Evolutionary conservation across 2,329 filamentous ascomycete genomes (phyloP).

Genomic region (Fusarium lyarnte): DNA sequence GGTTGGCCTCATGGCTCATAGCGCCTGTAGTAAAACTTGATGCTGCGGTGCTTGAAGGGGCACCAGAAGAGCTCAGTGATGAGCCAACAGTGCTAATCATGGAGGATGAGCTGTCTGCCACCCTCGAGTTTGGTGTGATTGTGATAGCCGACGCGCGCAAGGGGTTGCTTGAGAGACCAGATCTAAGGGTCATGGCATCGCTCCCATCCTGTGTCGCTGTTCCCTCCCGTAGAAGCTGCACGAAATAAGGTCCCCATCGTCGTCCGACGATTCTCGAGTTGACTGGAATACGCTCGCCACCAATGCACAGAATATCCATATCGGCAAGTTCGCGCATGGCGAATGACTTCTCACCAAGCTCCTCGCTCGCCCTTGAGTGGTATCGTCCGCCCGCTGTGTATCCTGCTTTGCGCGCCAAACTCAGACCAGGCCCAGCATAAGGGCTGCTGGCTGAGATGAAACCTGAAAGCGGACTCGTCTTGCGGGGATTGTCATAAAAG

Average conservation of each 20-base stretch:
- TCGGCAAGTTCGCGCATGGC: conserved; percentile 86
- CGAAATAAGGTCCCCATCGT: conserved; percentile 96
- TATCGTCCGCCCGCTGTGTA: conserved; percentile 79
- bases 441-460: conserved; percentile 86
- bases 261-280: conserved; percentile 89
- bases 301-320: conserved; percentile 95
- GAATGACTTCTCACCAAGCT: conserved; percentile 84
- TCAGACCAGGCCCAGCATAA: conserved; percentile 66
- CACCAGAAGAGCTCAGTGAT: conserved; percentile 50
- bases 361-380: conserved; percentile 81
- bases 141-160: conserved; percentile 84
- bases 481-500: conserved; percentile 93
- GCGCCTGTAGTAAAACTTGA: conserved; percentile 54
- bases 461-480: conserved; percentile 78
- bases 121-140: conserved; percentile 75
- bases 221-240: conserved; percentile 87
- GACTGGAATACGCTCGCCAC: conserved; percentile 90
- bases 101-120: conserved; percentile 59
- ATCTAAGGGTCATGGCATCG: conserved; percentile 79
- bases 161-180: conserved; percentile 65
- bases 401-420: conserved; percentile 67
- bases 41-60: conserved; percentile 55
- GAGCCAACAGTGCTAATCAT: conserved; percentile 57
- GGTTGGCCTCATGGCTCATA: conserved; percentile 52
- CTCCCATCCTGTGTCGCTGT: conserved; percentile 75